Base-by-base conservation (phyloP, 106 monocot genomes). In the Vanilla planifolia region DNA sequence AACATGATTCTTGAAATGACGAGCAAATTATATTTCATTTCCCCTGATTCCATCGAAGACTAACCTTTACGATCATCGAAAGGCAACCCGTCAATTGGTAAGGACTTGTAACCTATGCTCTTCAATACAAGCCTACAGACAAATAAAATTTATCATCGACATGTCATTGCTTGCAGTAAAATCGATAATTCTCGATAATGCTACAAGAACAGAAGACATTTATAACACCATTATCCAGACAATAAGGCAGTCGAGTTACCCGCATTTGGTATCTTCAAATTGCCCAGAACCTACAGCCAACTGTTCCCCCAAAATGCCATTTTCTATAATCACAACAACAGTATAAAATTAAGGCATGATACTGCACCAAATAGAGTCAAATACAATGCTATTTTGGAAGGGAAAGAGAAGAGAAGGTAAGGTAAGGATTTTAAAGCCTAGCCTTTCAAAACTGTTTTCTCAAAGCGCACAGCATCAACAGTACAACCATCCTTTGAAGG, bases 101-200 rank as follows among this genome's bases (percentile, higher is more conserved):
- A 37, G 22, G 98, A 98, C 67, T 88, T 91, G 81, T 98, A 92
- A 56, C 98, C 98, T 24, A 98, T 92, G 71, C 98, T 98, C 77
- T 98, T 98, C 64, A 98, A 69, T 23, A 88, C 82, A 71, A 98
- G 62, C 59, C 98, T 98, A 67, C 43, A 62, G 51, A 72, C n/a
- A 74, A 51, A 20, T 35, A 59, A 16, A 63, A 29, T 46, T 62
- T 17, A 61, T 24, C 25, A n/a, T n/a, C n/a, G n/a, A n/a, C n/a
- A n/a, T n/a, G n/a, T n/a, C n/a, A n/a, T n/a, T n/a, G n/a, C n/a
- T n/a, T n/a, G n/a, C n/a, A n/a, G n/a, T n/a, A n/a, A 32, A 14
- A 33, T 56, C 9, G 9, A 8, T 25, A 32, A 25, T 15, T 24
- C 23, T 13, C 11, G 24, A 6, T 37, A 37, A 37, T 37, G 10